Conservation (phyloP, 106 monocot genomes). For the Apostasia ramifera region DNA sequence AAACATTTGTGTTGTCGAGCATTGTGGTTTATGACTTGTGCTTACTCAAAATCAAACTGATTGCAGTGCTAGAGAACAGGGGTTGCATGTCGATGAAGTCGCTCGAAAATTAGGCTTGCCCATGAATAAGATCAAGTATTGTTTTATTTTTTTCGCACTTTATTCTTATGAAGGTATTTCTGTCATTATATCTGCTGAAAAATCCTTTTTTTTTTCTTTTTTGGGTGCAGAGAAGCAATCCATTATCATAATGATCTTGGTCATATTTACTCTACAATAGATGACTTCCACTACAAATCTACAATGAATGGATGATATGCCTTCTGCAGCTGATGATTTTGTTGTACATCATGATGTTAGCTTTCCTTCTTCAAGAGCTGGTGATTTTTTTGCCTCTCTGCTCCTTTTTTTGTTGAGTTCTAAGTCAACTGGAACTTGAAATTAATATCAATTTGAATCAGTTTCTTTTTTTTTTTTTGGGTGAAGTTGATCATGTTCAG, state of each 20-base stretch:
- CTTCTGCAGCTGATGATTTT: too few relatives aligned
- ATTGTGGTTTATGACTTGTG: too few relatives aligned
- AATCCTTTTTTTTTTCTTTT: neutral
- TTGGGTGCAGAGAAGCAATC: conserved; percentile 48
- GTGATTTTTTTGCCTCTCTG: too few relatives aligned
- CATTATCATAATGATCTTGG: conserved; percentile 60
- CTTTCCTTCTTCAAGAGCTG: too few relatives aligned
- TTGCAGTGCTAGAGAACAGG: conserved; percentile 48
- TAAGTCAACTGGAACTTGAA: too few relatives aligned
- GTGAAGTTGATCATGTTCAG: too few relatives aligned
- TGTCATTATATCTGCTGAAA: too few relatives aligned
- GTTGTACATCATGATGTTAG: too few relatives aligned
- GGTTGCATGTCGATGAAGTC: conserved; percentile 69
- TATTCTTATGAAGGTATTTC: neutral
- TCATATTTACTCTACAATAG: conserved; percentile 75
- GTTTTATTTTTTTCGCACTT: neutral
- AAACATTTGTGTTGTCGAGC: too few relatives aligned
- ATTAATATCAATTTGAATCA: too few relatives aligned
- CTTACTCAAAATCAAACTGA: neutral
- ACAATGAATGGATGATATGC: conserved; percentile 2
- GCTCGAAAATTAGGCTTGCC: conserved; percentile 32
- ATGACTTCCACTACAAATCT: conserved; percentile 67
- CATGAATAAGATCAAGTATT: conserved; percentile 36
- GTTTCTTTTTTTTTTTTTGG: too few relatives aligned
- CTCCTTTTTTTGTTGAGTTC: too few relatives aligned